Evolutionary conservation across 192 early-diverging fungal species (phyloP), one percentile per base, ranked within the genome.

Genomic region (Dissophora globulifera): DNA sequence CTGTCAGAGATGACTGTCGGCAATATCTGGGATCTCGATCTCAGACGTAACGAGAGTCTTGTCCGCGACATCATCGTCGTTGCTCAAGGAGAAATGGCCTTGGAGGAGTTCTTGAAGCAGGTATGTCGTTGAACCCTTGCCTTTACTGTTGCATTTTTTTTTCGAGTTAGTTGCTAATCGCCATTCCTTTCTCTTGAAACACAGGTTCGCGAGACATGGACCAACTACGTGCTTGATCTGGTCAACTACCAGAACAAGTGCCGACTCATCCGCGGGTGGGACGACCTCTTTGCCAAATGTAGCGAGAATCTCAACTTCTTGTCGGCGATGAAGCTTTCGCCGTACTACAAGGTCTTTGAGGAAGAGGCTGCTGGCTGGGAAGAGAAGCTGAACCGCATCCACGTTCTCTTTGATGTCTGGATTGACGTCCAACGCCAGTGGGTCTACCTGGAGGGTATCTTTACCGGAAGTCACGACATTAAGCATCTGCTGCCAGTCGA

Each of bases 391-490:
- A 99, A 95, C 78, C 90, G 96, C 27, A 88, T 99, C 35, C 95
- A 98, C 68, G 84, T 94, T 32, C 88, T 99, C 40, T 96, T 99
- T 75, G 97, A 99, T 84, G 93, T 98, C 6, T 99, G 98, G 98
- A 96, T 98, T 47, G 97, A 99, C 80, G 98, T 99, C 33, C 98
- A 99, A 83, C 90, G 98, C 40, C 98, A 99, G 76, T 99, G 97
- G 96, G 98, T 99, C 20, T 99, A 99, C 69, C 82, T 99, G 35
- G 96, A 99, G 74, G 98, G 97, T 35, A 98, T 99, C 52, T 99
- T 99, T 71, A 90, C 93, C 38, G 92, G 95, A 52, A 96, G 92
- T 55, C 93, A 91, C 7, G 97, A 99, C 62, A 99, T 99, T 84
- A 98, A 96, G 79, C 94, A 96, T 55, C 82, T 99, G 41, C 80